Evolutionary conservation across 2,329 filamentous ascomycete species (phyloP).

Genomic region (Ophiocordyceps polyrhachis-furcata): DNA sequence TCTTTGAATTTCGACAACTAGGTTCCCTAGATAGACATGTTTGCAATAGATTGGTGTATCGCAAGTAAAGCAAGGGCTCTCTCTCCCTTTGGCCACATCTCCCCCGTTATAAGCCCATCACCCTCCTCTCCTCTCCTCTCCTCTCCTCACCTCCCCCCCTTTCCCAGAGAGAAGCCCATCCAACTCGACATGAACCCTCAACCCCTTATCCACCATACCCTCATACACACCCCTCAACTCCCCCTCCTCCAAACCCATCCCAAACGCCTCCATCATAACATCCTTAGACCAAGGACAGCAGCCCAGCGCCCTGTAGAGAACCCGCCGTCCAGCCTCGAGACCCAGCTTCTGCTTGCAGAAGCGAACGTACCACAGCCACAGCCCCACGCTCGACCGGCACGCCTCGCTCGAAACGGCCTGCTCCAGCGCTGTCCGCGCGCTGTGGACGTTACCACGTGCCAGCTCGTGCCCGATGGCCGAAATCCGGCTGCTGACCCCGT

Average conservation of each 20-base stretch:
- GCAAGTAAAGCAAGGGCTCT: no score
- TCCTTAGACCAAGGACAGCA: constrained; percentile 31
- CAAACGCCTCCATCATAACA: constrained; percentile 32
- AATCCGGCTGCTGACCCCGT: constrained; percentile 23
- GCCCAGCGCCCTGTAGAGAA: constrained; percentile 27
- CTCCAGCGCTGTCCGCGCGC: constrained; percentile 31
- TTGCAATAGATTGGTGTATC: no score
- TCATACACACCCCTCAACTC: constrained; percentile 30
- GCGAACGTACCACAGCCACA: constrained; percentile 33
- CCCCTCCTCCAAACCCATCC: constrained; percentile 24
- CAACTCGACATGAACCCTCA: constrained; percentile 31
- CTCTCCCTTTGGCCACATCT: no score
- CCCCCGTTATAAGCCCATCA: no score
- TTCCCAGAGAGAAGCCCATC: constrained; percentile 25
- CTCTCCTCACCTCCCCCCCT: constrained; percentile 8
- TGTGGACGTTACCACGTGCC: constrained; percentile 26
- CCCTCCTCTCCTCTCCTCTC: constrained; percentile 3
- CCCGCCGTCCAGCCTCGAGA: constrained; percentile 21
- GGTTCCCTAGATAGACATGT: no score
- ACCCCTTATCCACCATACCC: constrained; percentile 27
- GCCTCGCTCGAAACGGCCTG: constrained; percentile 24
- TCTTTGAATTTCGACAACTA: no score
- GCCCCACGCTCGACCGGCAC: constrained; percentile 18
- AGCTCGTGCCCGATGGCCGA: constrained; percentile 35
- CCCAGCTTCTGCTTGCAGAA: constrained; percentile 24